These are phyloP conservation scores for Aspergillus proliferans DNA, from an alignment of 2,329 filamentous ascomycete genomes.

Conservation along the genomic window DNA sequence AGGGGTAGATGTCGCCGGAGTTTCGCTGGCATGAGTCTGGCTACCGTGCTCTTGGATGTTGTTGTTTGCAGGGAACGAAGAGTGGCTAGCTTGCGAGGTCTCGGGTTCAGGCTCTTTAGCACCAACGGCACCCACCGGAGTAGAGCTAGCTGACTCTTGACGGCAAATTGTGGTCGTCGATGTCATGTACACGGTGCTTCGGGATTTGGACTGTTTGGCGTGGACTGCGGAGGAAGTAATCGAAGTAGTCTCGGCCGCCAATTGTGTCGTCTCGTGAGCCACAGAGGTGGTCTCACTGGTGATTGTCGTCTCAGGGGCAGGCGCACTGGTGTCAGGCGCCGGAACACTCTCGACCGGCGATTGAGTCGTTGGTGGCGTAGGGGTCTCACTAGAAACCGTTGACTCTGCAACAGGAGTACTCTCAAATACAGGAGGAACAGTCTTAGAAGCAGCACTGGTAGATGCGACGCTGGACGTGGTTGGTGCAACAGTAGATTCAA, in stretches of 20 bases:
- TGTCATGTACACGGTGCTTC: constrained; percentile 8
- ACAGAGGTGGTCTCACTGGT: not conserved
- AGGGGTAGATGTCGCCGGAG: not conserved
- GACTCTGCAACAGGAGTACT: not conserved
- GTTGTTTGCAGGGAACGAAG: not conserved
- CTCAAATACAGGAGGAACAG: not conserved
- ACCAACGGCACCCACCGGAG: not conserved
- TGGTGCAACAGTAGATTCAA: not conserved
- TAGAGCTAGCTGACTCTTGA: not conserved
- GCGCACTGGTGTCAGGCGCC: not conserved
- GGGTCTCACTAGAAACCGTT: not conserved
- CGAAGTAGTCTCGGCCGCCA: not conserved
- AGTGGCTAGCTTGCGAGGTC: not conserved
- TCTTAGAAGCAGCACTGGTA: not conserved
- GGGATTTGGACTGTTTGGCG: not conserved
- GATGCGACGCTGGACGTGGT: not conserved
- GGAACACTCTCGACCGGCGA: not conserved
- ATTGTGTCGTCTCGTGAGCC: not conserved
- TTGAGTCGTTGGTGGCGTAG: not conserved
- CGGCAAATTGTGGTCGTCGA: constrained; percentile 3
- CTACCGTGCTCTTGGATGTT: not conserved
- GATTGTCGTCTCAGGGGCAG: not conserved
- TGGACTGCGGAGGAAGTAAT: not conserved
- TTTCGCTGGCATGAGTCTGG: not conserved
- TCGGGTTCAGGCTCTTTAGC: not conserved